Conservation (phyloP, 2,329 filamentous ascomycete species). For the Diplodia corticola region DNA sequence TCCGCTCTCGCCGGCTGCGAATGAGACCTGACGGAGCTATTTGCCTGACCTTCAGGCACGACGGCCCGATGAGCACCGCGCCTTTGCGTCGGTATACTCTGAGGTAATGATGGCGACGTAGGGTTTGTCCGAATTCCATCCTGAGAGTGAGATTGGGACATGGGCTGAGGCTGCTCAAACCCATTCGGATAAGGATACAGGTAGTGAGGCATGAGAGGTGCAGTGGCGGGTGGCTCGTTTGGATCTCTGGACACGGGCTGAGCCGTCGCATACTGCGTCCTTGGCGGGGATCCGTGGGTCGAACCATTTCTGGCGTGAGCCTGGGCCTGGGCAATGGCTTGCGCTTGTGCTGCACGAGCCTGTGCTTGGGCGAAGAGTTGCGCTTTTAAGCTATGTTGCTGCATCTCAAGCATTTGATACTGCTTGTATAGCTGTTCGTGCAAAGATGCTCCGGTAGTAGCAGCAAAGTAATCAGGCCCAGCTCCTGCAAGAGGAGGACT, state of each 20-base stretch:
- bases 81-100: constrained; percentile 46
- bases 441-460: constrained; percentile 44
- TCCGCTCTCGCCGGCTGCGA: constrained; percentile 51
- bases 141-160: constrained; percentile 40
- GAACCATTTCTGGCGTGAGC: constrained; percentile 23
- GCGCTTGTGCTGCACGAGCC: constrained; percentile 32
- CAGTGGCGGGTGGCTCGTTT: constrained; percentile 30
- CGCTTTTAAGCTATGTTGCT: constrained; percentile 39
- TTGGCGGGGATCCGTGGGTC: constrained; percentile 20
- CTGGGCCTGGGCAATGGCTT: constrained; percentile 35
- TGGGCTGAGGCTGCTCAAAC: constrained; percentile 42
- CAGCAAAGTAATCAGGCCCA: constrained; percentile 46
- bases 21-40: constrained; percentile 48
- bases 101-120: constrained; percentile 49
- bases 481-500: constrained; percentile 45
- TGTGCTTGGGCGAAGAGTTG: constrained; percentile 39
- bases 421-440: constrained; percentile 53
- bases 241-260: constrained; percentile 7
- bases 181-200: constrained; percentile 50
- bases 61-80: constrained; percentile 46
- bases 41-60: constrained; percentile 43
- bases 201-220: constrained; percentile 39
- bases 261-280: constrained; percentile 17
- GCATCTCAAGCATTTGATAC: constrained; percentile 49
- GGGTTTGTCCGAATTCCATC: constrained; percentile 51